Percentiles rank a stretch among this genome's conserved stretches.
Conservation (phyloP, 2,329 filamentous ascomycete species). For the Knufia petricola region DNA sequence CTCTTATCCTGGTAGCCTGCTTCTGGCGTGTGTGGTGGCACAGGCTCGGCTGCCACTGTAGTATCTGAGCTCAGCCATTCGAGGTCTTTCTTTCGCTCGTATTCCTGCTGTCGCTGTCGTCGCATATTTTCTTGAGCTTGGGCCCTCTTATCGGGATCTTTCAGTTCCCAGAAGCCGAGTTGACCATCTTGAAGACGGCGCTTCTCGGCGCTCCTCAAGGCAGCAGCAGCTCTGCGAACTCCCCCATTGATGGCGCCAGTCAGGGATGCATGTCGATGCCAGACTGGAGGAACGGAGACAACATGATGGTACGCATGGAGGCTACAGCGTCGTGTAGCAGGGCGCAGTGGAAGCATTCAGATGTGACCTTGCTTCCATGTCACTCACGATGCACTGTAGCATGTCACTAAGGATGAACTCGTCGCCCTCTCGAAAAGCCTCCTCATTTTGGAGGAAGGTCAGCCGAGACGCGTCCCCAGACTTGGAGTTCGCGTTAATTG, state of each 20-base stretch:
- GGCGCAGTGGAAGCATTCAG: conserved; percentile 10
- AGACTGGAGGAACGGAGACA: background rate
- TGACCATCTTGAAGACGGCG: conserved; percentile 1
- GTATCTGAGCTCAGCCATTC: conserved; percentile 4
- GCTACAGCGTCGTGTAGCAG: background rate
- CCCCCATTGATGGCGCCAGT: conserved; percentile 61
- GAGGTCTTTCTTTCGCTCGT: background rate
- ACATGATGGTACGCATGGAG: background rate
- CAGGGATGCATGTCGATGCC: conserved; percentile 44
- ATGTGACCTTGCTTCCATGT: background rate
- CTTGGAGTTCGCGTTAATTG: background rate
- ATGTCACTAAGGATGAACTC: too few relatives aligned
- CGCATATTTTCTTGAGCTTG: background rate
- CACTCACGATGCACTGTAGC: too few relatives aligned
- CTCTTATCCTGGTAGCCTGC: too few relatives aligned
- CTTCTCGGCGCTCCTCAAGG: conserved; percentile 5
- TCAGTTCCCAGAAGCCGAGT: conserved; percentile 7
- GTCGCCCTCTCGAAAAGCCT: background rate
- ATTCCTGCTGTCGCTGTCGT: background rate
- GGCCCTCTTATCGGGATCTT: conserved; percentile 3
- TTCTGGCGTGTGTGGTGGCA: too few relatives aligned
- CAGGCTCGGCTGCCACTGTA: background rate
- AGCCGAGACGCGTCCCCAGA: background rate
- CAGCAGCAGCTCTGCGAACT: conserved; percentile 39
- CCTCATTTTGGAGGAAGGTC: background rate